Percentiles rank a stretch among this genome's conserved stretches.
Evolutionary conservation across 2,329 filamentous ascomycete genomes (phyloP).

Genomic region (Aureobasidium namibiae): DNA sequence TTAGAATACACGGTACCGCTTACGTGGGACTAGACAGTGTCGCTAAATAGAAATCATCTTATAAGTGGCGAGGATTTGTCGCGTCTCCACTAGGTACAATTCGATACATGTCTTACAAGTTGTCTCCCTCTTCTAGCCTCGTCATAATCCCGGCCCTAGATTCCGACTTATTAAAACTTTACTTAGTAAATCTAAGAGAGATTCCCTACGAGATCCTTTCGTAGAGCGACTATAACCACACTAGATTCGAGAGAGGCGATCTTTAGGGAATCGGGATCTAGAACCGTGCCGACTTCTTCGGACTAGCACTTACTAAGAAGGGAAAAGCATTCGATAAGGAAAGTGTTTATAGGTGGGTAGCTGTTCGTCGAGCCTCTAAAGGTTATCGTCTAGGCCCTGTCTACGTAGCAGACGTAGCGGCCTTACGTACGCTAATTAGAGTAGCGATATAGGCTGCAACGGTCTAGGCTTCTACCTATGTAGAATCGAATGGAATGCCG

Average conservation of each 20-base stretch:
- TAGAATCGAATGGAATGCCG: too few relatives aligned
- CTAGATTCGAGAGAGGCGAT: too few relatives aligned
- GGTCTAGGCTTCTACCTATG: neutral
- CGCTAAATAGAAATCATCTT: conserved; percentile 27
- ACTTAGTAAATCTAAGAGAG: too few relatives aligned
- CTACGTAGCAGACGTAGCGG: conserved; percentile 23
- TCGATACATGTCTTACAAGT: conserved; percentile 20
- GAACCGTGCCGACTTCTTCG: conserved; percentile 23
- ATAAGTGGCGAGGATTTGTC: conserved; percentile 27
- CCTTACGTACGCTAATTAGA: conserved; percentile 22
- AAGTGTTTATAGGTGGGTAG: conserved; percentile 22
- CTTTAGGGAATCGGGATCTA: conserved; percentile 11
- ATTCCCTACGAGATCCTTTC: too few relatives aligned
- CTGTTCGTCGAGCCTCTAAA: conserved; percentile 25
- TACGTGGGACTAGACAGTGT: conserved; percentile 30
- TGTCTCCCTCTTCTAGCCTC: neutral
- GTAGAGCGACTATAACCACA: too few relatives aligned
- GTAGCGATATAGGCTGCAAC: conserved; percentile 21
- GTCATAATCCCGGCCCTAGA: too few relatives aligned
- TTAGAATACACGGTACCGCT: conserved; percentile 17
- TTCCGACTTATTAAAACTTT: too few relatives aligned
- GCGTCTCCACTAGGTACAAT: conserved; percentile 16
- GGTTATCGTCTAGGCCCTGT: conserved; percentile 30
- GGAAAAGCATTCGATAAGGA: conserved; percentile 5
- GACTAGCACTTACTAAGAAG: conserved; percentile 19